phyloP scores from a whole-genome alignment of 192 early-diverging fungal species.

The Borealophlyctis nickersoniae region DNA sequence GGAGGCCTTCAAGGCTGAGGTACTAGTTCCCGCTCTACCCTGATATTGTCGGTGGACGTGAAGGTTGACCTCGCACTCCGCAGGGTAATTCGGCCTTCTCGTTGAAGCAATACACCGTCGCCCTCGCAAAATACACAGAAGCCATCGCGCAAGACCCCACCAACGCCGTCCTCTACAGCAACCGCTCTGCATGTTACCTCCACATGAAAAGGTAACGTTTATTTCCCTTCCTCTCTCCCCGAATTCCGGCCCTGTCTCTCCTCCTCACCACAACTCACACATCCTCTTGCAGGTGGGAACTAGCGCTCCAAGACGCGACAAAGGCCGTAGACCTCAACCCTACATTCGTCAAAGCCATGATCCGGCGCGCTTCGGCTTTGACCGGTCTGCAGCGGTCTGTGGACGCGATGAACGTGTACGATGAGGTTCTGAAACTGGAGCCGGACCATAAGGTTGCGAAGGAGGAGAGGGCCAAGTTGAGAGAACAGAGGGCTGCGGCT shows the following conservation, averaged over 20 bases:
- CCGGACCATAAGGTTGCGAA: neutral
- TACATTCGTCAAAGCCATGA: neutral
- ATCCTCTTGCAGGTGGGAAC: neutral
- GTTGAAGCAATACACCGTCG: neutral
- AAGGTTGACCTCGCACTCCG: neutral
- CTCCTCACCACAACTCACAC: neutral
- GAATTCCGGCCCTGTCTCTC: neutral
- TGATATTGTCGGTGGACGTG: neutral
- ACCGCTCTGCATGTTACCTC: slow-evolving; percentile 88
- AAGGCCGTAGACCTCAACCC: neutral
- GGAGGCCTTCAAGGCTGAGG: neutral
- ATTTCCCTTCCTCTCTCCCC: too few relatives aligned
- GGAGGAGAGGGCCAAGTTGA: neutral
- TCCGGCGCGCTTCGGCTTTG: neutral
- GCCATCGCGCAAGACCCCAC: slow-evolving; percentile 75
- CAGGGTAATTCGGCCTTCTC: neutral
- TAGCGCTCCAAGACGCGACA: neutral
- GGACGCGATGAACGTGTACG: neutral
- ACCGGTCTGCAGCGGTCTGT: neutral
- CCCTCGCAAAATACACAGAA: slow-evolving; percentile 22
- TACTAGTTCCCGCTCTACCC: neutral
- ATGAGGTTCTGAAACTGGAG: neutral
- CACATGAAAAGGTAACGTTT: neutral
- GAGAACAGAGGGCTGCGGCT: neutral
- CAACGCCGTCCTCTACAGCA: slow-evolving; percentile 87